A percentile compares a stretch with the other conserved stretches of the same genome.
These are phyloP conservation scores for carrot (Daucus carota) DNA, from an alignment of 129 eudicot genomes.

Conservation along the genomic window DNA sequence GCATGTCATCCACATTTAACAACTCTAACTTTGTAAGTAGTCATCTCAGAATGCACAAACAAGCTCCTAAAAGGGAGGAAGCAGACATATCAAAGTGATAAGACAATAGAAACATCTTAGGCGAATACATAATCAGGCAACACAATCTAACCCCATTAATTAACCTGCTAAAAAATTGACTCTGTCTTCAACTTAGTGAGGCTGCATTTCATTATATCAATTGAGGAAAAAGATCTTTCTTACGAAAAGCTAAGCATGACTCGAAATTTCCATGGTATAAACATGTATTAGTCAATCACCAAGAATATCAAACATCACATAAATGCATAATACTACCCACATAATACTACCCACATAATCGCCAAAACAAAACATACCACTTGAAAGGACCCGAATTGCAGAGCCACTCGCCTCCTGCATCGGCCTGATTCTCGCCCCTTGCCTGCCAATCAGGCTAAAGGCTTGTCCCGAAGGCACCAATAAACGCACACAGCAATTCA, in stretches of 20 bases:
- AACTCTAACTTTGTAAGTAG: too few species aligned
- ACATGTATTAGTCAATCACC: too few species aligned
- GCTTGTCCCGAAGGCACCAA: slow-evolving; percentile 75
- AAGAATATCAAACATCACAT: not conserved
- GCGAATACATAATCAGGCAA: not conserved
- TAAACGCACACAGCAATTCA: slow-evolving; percentile 45
- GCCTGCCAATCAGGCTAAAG: slow-evolving; percentile 65
- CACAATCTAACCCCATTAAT: too few species aligned
- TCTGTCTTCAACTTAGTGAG: too few species aligned
- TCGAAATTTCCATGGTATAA: not conserved
- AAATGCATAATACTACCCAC: not conserved
- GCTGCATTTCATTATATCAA: too few species aligned
- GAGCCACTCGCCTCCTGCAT: slow-evolving; percentile 76
- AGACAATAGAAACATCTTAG: not conserved
- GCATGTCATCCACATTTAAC: too few species aligned
- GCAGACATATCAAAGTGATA: not conserved
- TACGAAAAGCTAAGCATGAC: not conserved
- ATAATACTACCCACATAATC: not conserved
- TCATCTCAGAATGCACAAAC: too few species aligned
- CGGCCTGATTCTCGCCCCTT: slow-evolving; percentile 66
- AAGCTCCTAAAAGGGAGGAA: too few species aligned
- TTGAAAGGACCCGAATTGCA: slow-evolving; percentile 61
- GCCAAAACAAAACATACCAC: slow-evolving; percentile 28
- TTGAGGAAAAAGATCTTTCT: not conserved
- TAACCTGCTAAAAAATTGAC: too few species aligned